These are phyloP conservation scores for Truncatella angustata DNA, from an alignment of 2,329 filamentous ascomycete genomes.

Conservation along the genomic window DNA sequence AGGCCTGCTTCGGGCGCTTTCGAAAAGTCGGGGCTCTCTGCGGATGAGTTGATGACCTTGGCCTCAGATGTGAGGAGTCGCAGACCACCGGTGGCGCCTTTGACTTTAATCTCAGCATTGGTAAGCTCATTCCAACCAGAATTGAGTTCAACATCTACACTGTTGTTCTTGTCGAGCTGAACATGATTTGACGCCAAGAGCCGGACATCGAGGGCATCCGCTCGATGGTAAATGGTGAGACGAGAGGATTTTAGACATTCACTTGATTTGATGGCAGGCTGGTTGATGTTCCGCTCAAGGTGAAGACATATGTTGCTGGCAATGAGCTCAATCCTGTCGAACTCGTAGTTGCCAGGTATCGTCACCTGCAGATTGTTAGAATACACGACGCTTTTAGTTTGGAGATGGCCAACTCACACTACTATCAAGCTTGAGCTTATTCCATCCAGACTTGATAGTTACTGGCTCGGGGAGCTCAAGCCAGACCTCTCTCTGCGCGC, in stretches of 20 bases:
- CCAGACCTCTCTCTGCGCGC: slow-evolving; percentile 65
- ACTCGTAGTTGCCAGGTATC: slow-evolving; percentile 70
- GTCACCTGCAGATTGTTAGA: slow-evolving; percentile 52
- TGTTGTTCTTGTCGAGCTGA: slow-evolving; percentile 76
- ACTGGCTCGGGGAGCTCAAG: slow-evolving; percentile 48
- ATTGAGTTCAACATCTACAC: slow-evolving; percentile 69
- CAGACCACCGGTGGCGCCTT: slow-evolving; percentile 64
- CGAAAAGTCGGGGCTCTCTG: slow-evolving; percentile 39
- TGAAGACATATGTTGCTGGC: slow-evolving; percentile 63
- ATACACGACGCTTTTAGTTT: slow-evolving; percentile 12
- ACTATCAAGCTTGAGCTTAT: slow-evolving; percentile 41
- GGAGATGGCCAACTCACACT: slow-evolving; percentile 33
- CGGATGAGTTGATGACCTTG: slow-evolving; percentile 40
- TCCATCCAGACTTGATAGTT: slow-evolving; percentile 54
- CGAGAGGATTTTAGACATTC: slow-evolving; percentile 58
- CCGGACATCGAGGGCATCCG: slow-evolving; percentile 65
- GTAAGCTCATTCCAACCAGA: slow-evolving; percentile 72
- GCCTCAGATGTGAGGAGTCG: slow-evolving; percentile 62
- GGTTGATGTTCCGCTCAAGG: slow-evolving; percentile 58
- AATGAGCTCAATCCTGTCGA: slow-evolving; percentile 68
- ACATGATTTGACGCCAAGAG: slow-evolving; percentile 68
- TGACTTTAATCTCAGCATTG: slow-evolving; percentile 59
- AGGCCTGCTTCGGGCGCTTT: slow-evolving; percentile 53
- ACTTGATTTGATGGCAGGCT: slow-evolving; percentile 42
- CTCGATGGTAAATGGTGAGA: slow-evolving; percentile 71